Evolutionary conservation across 2,329 filamentous ascomycete genomes (phyloP).

Genomic region (Metarhizium sp.): DNA sequence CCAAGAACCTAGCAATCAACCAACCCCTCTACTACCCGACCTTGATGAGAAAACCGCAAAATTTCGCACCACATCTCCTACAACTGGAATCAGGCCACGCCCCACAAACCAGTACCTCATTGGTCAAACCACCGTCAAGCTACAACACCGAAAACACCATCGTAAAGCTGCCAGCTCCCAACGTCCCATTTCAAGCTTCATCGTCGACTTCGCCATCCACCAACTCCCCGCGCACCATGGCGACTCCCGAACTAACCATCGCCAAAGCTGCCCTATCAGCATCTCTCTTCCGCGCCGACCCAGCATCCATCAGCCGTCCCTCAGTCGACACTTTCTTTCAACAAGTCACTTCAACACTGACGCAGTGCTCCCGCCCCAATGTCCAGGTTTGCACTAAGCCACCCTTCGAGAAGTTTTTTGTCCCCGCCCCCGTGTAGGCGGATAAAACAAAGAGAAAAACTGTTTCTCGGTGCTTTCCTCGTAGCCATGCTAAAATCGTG

Average conservation of each 20-base stretch:
- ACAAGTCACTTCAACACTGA: constrained; percentile 53
- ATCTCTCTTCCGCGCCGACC: constrained; percentile 64
- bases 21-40: too few species aligned
- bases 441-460: not conserved
- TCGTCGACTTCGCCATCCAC: not conserved
- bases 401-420: not conserved
- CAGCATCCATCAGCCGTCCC: constrained; percentile 56
- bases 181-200: not conserved
- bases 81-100: not conserved
- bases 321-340: constrained; percentile 61
- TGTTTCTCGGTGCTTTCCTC: constrained; percentile 3
- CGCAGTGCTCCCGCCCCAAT: constrained; percentile 68
- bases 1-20: too few species aligned
- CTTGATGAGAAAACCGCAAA: not conserved
- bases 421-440: not conserved
- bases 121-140: not conserved
- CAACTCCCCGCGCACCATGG: constrained; percentile 35
- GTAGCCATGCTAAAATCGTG: constrained; percentile 10
- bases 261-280: constrained; percentile 72
- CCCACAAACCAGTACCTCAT: not conserved
- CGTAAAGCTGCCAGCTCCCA: not conserved
- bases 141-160: not conserved
- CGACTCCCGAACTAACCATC: constrained; percentile 63
- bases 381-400: constrained; percentile 66
- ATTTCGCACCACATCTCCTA: not conserved